Percentiles rank a stretch among this genome's conserved stretches.
phyloP scores from a whole-genome alignment of 2,329 filamentous ascomycete species.

The Trichoderma pleuroti region DNA sequence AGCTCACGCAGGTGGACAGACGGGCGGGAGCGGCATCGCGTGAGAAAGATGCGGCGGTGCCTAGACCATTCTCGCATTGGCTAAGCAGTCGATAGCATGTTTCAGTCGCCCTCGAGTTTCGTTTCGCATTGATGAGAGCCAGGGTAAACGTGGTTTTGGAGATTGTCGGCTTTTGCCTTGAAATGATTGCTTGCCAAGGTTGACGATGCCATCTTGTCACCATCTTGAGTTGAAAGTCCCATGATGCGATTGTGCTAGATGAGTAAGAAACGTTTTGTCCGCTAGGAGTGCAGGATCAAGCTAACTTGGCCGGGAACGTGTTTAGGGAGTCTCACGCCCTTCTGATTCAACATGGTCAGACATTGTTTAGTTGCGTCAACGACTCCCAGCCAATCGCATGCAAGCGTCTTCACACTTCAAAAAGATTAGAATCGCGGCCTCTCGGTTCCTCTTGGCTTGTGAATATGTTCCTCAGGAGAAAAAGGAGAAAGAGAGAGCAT shows the following conservation, averaged over 20 bases:
- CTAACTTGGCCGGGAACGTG: not conserved
- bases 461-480: too few species aligned
- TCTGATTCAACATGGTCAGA: not conserved
- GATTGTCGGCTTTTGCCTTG: not conserved
- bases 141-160: not conserved
- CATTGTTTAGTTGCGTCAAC: not conserved
- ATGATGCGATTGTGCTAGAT: not conserved
- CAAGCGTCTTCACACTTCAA: not conserved
- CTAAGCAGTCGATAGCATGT: not conserved
- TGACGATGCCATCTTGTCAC: not conserved
- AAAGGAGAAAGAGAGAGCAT: not conserved
- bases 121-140: conserved; percentile 14
- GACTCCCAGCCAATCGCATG: not conserved
- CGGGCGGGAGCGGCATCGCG: not conserved
- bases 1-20: not conserved
- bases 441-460: not conserved
- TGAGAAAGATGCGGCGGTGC: not conserved
- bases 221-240: not conserved
- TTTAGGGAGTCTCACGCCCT: not conserved
- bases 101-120: not conserved
- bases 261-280: not conserved
- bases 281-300: not conserved
- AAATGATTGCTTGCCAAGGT: not conserved
- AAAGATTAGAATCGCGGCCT: not conserved
- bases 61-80: not conserved